A percentile compares a stretch with the other conserved stretches of the same genome.
phyloP scores from a whole-genome alignment of 202 grass and related monocot genomes.

The Schoenoplectus tabernaemontani region DNA sequence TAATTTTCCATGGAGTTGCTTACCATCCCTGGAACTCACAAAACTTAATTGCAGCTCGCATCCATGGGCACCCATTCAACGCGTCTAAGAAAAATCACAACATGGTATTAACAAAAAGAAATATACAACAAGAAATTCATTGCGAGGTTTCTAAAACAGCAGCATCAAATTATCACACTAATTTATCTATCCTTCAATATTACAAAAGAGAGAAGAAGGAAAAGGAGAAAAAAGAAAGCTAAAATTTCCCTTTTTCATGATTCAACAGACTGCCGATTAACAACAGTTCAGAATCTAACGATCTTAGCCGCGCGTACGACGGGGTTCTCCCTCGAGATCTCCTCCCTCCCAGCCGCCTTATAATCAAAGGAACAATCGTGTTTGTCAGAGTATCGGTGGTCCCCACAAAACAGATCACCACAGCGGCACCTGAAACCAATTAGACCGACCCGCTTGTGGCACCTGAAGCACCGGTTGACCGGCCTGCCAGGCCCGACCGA shows the following conservation, averaged over 20 bases:
- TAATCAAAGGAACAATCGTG: conserved; percentile 72
- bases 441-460: conserved; percentile 61
- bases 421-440: conserved; percentile 75
- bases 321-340: conserved; percentile 75
- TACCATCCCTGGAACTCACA: neutral
- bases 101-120: neutral
- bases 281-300: conserved; percentile 50
- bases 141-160: conserved; percentile 2
- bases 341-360: conserved; percentile 52
- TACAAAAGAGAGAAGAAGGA: conserved; percentile 15
- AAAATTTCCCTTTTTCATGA: conserved; percentile 19
- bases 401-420: conserved; percentile 73
- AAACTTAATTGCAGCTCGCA: neutral
- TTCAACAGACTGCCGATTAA: neutral
- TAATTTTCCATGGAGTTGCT: neutral
- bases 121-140: conserved; percentile 1
- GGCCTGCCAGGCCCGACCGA: conserved; percentile 3
- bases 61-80: neutral
- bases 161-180: conserved; percentile 26
- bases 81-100: neutral
- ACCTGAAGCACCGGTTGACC: conserved; percentile 59
- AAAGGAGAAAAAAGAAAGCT: conserved; percentile 7
- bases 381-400: conserved; percentile 77
- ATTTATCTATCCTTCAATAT: conserved; percentile 7
- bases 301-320: conserved; percentile 85